phyloP scores from a whole-genome alignment of 148 eudicot species.

The Fallopia convolvulus region DNA sequence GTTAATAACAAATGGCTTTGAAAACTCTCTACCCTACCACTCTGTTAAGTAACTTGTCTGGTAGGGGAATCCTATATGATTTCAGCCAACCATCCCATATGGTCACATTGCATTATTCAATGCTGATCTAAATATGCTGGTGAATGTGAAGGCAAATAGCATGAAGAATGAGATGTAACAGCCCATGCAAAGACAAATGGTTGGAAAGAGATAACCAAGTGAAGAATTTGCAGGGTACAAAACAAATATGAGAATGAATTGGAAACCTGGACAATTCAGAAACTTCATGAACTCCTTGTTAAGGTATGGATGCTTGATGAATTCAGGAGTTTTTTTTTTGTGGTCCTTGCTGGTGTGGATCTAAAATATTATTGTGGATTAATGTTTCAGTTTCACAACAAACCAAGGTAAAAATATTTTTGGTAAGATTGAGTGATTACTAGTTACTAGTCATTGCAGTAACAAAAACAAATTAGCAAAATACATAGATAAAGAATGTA shows the following conservation, averaged over 20 bases:
- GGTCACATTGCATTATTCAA: constrained; percentile 6
- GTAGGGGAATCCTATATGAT: background rate
- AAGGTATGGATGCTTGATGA: background rate
- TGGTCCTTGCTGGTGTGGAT: too few species aligned
- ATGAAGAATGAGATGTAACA: constrained; percentile 10
- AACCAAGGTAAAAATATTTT: background rate
- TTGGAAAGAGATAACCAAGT: background rate
- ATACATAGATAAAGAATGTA: background rate
- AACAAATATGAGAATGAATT: background rate
- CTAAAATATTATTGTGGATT: background rate
- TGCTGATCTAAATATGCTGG: constrained; percentile 8
- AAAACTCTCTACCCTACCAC: constrained; percentile 7
- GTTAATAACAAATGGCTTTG: constrained; percentile 2
- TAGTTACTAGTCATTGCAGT: background rate
- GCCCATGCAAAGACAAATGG: constrained; percentile 8
- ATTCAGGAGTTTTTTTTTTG: background rate
- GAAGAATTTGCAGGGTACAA: background rate
- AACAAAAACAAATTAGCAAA: too few species aligned
- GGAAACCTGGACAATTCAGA: background rate
- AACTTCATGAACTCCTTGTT: background rate
- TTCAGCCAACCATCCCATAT: constrained; percentile 7
- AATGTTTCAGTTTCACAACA: background rate
- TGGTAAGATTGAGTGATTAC: background rate
- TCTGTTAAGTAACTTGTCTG: constrained; percentile 1
- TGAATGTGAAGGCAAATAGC: constrained; percentile 6